A percentile compares a stretch with the other conserved stretches of the same genome.
Conservation (phyloP, 1,284 basidiomycete species). For the Sanghuangporus baumii region DNA sequence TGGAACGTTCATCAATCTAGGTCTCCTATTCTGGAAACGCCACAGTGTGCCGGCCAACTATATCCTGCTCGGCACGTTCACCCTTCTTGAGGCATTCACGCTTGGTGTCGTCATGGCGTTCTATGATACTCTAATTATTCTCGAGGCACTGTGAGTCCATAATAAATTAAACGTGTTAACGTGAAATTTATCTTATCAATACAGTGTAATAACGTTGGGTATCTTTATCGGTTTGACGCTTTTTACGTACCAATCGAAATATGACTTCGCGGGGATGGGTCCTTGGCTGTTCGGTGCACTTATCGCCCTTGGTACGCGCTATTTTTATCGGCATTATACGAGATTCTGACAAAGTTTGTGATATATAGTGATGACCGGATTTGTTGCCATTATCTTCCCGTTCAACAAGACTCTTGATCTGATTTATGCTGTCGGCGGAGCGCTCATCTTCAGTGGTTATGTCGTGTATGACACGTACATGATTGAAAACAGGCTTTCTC, state of each 20-base stretch:
- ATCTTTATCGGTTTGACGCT: slow-evolving; percentile 84
- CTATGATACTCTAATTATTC: slow-evolving; percentile 70
- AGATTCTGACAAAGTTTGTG: slow-evolving; percentile 12
- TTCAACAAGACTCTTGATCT: slow-evolving; percentile 74
- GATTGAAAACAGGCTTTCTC: slow-evolving; percentile 75
- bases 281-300: slow-evolving; percentile 80
- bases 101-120: slow-evolving; percentile 76
- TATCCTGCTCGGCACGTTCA: slow-evolving; percentile 72
- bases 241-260: slow-evolving; percentile 86
- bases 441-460: slow-evolving; percentile 79
- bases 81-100: slow-evolving; percentile 73
- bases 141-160: slow-evolving; percentile 70
- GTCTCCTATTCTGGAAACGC: slow-evolving; percentile 81
- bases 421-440: slow-evolving; percentile 72
- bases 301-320: slow-evolving; percentile 56
- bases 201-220: slow-evolving; percentile 75
- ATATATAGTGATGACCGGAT: slow-evolving; percentile 59
- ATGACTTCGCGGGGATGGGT: slow-evolving; percentile 82
- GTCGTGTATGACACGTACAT: slow-evolving; percentile 83
- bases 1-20: slow-evolving; percentile 69
- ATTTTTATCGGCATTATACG: background rate
- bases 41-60: slow-evolving; percentile 82
- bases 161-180: background rate
- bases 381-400: slow-evolving; percentile 78
- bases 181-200: slow-evolving; percentile 18